Percentiles rank a stretch among this genome's conserved stretches.
phyloP scores from a whole-genome alignment of 2,329 filamentous ascomycete genomes.

The Fusarium sp. region DNA sequence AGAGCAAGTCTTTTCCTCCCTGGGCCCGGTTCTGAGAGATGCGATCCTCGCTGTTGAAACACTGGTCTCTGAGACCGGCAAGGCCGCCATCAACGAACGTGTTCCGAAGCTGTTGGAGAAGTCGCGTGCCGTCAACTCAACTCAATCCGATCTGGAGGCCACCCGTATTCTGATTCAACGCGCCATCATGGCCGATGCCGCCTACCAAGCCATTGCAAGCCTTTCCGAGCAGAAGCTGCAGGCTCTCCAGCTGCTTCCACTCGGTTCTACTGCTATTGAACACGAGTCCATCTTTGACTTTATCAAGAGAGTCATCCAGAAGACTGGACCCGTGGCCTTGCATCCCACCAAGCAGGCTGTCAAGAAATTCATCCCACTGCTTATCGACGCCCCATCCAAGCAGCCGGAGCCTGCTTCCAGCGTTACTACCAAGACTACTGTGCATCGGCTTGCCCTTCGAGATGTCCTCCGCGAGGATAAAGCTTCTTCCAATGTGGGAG shows the following conservation, averaged over 20 bases:
- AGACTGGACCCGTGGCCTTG: slow-evolving; percentile 4
- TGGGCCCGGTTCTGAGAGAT: slow-evolving; percentile 18
- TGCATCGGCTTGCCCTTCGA: slow-evolving; percentile 15
- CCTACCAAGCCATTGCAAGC: slow-evolving; percentile 19
- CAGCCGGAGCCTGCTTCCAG: neutral
- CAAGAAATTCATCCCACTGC: slow-evolving; percentile 21
- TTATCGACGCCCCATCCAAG: slow-evolving; percentile 4
- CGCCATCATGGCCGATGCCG: slow-evolving; percentile 30
- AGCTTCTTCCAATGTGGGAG: slow-evolving; percentile 1
- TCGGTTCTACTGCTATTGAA: neutral
- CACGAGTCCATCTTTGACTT: slow-evolving; percentile 28
- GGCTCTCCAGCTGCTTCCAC: slow-evolving; percentile 8
- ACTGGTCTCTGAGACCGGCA: slow-evolving; percentile 13
- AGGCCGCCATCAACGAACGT: neutral
- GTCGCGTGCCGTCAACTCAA: neutral
- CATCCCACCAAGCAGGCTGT: slow-evolving; percentile 14
- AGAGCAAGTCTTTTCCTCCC: slow-evolving; percentile 19
- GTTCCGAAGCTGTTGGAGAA: slow-evolving; percentile 12
- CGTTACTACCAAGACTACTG: neutral
- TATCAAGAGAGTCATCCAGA: slow-evolving; percentile 24
- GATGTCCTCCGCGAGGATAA: slow-evolving; percentile 12
- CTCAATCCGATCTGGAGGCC: neutral
- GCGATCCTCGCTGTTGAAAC: slow-evolving; percentile 3
- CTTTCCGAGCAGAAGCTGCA: slow-evolving; percentile 14
- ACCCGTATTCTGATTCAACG: slow-evolving; percentile 26